A percentile compares a stretch with the other conserved stretches of the same genome.
Conservation (phyloP, 768 basidiomycete species). For the Xerocomellus intermedius region DNA sequence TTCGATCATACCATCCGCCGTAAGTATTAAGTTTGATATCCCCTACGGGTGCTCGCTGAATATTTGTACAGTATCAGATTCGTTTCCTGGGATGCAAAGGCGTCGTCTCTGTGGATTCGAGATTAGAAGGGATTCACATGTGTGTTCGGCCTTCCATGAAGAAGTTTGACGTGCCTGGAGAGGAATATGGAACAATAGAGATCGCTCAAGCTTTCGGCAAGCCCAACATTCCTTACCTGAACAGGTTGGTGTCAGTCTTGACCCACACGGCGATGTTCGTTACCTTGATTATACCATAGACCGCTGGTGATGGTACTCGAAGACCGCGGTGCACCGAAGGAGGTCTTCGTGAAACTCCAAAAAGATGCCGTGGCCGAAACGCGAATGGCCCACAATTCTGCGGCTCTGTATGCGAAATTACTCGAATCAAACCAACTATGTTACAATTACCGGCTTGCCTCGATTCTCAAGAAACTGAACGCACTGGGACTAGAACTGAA, state of each 20-base stretch:
- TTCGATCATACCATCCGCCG: conserved; percentile 55
- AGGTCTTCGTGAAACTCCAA: conserved; percentile 64
- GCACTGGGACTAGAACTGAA: conserved; percentile 49
- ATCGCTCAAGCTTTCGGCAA: conserved; percentile 63
- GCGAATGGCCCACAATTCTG: conserved; percentile 58
- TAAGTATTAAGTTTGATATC: conserved; percentile 34
- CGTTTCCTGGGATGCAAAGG: conserved; percentile 85
- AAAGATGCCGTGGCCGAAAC: conserved; percentile 53
- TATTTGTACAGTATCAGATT: conserved; percentile 61
- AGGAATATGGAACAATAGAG: conserved; percentile 61
- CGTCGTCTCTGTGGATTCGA: conserved; percentile 66
- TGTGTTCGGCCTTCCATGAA: conserved; percentile 70
- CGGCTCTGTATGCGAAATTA: conserved; percentile 46
- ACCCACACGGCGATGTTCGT: background rate
- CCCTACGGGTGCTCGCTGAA: background rate
- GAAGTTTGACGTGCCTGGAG: conserved; percentile 60
- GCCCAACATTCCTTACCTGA: conserved; percentile 66
- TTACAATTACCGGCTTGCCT: conserved; percentile 45
- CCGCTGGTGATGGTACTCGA: conserved; percentile 78
- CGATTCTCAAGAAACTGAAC: conserved; percentile 50
- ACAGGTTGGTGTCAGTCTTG: conserved; percentile 55
- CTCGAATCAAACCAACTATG: conserved; percentile 50
- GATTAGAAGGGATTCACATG: conserved; percentile 57
- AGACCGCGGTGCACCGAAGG: conserved; percentile 60
- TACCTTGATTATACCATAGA: conserved; percentile 33